Evolutionary conservation across 83 land plant species (phyloP), one percentile per base, ranked within the genome.

Genomic region (Thuja plicata): DNA sequence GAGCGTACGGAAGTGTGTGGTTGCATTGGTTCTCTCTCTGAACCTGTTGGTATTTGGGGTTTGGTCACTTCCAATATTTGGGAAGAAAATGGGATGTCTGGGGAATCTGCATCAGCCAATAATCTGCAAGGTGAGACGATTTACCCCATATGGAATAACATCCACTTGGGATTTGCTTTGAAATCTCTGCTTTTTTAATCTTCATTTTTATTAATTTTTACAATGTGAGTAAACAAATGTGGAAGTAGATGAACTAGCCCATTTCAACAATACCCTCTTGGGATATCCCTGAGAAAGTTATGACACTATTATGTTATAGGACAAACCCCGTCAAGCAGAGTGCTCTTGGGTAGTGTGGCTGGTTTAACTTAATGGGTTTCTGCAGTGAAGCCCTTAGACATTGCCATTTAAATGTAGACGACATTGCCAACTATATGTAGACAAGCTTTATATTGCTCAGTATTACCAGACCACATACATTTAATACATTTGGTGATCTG

Each of bases 21-120:
- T 81, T 81, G 84, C 50, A 41, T 41, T 81, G 84, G 50, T 45
- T 81, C 48, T 81, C 5, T 9, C 48, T 81, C 13, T 81, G 84
- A 81, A 41, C 84, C 48, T 43, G 50, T 37, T 81, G n/a, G 84
- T 30, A 21, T 81, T 81, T 81, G 41, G 3, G 84, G 50, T 81
- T 24, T n/a, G 27, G 84, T 81, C 84, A 2, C 48, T 81, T 81
- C 50, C 84, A 45, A 3, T 81, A 45, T 81, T 8, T n/a, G 50
- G 30, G 30, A 81, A 43, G 84, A 11, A n/a, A 81, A 43, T 43
- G 30, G n/a, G n/a, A 27, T 30, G 5, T 66, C 71, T 66, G 30
- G 3, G 24, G 19, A 50, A n/a, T 30, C 50, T 43, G 50, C 50
- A 43, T 9, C 84, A 43, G 50, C 32, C 43, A 81, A 43, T 21